phyloP scores from a whole-genome alignment of 345 rosid species.

The Eucalyptus victrix region DNA sequence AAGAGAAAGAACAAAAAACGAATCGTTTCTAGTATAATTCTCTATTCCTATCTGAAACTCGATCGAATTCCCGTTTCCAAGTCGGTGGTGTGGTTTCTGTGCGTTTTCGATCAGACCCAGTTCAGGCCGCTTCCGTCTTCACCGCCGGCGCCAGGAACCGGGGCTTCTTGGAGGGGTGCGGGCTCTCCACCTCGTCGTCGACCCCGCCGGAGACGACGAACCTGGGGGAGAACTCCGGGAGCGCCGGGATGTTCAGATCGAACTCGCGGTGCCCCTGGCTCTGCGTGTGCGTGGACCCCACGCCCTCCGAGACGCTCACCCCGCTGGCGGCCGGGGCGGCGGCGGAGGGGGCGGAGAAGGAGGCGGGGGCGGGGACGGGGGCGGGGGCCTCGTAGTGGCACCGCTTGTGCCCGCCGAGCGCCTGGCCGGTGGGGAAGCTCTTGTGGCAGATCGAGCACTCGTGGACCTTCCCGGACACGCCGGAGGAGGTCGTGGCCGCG shows the following conservation, averaged over 20 bases:
- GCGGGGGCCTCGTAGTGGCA: slow-evolving; percentile 53
- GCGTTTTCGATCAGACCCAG: background rate
- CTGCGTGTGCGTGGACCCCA: slow-evolving; percentile 39
- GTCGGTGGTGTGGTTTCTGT: background rate
- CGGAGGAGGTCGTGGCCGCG: background rate
- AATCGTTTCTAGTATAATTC: background rate
- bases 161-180: slow-evolving; percentile 1
- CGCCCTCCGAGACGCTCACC: slow-evolving; percentile 30
- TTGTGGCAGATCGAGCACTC: slow-evolving; percentile 67
- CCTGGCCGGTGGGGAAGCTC: slow-evolving; percentile 60
- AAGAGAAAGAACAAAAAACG: background rate
- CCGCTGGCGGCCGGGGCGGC: slow-evolving; percentile 13
- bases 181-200: slow-evolving; percentile 4
- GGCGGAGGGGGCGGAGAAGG: background rate
- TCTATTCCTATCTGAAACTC: background rate
- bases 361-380: background rate
- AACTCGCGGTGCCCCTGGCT: slow-evolving; percentile 9
- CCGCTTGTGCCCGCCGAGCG: slow-evolving; percentile 70
- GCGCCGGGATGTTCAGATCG: slow-evolving; percentile 5
- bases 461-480: slow-evolving; percentile 26
- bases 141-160: background rate
- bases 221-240: slow-evolving; percentile 11
- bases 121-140: background rate
- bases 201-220: slow-evolving; percentile 2
- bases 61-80: background rate